Base-by-base conservation (phyloP, 1,139 yeast species). In the Pichia sp. region DNA sequence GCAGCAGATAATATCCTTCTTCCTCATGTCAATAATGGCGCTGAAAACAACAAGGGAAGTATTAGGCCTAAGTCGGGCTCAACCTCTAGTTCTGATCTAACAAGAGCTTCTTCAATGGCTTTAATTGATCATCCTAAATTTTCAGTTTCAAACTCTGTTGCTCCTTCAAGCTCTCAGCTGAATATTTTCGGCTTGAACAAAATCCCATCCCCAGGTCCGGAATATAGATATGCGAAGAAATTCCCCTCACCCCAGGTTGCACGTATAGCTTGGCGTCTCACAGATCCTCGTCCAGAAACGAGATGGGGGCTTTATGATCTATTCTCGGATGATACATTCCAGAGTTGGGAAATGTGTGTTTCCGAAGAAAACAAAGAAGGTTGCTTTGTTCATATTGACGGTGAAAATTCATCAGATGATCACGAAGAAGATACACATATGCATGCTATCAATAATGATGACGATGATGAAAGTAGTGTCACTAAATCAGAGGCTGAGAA, bases 221-320 rank as follows among this genome's bases (percentile, higher is more conserved):
- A 87, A 64, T 86, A 82, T 67, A 81, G 81, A 65, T 80, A 83
- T 76, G 90, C 90, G 0, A 75, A 80, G 54, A 83, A 78, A 59
- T 85, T 87, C 69, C 80, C 79, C 46, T 76, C 78, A 46, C 69
- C 79, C 2, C 85, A 85, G 14, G 85, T 85, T 34, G 79, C 91
- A 1, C 75, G 92, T 63, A 83, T 84, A 10, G 91, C 92, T 1
- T 86, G 93, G 92, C 80, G 87, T 66, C 73, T 87, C 55, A 80
- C 86, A 62, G 91, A 86, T 66, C 89, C 90, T 14, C 74, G 80
- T 27, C 73, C 78, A 0, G 65, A 64, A 1, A 72, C 81, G 14
- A 75, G 95, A 58, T 85, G 84, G 67, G 74, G 79, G 27, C 64
- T 87, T 63, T 77, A 76, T 3, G 77, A 76, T 48, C 71, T 87